phyloP scores from a whole-genome alignment of 2,329 filamentous ascomycete species.

The Monosporascus sp. region DNA sequence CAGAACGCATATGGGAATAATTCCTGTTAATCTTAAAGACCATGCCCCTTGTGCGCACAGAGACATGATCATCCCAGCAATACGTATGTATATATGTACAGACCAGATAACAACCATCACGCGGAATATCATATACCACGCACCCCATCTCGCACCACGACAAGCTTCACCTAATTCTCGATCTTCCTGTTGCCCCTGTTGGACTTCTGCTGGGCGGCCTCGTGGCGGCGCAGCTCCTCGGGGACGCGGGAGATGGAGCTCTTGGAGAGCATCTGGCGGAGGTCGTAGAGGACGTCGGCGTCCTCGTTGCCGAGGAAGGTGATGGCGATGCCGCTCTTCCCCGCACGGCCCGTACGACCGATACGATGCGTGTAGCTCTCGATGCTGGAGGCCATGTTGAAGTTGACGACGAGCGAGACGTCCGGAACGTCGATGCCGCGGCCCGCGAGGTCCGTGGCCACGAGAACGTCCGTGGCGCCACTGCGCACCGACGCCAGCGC shows the following conservation, averaged over 20 bases:
- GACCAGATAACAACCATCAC: constrained; percentile 5
- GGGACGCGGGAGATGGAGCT: constrained; percentile 82
- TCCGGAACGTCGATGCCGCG: constrained; percentile 97
- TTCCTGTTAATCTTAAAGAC: too few species aligned
- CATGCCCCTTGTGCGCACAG: too few species aligned
- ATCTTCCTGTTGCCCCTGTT: constrained; percentile 30
- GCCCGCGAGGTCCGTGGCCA: constrained; percentile 91
- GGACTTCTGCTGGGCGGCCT: constrained; percentile 83
- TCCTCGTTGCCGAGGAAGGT: constrained; percentile 94
- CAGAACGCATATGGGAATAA: too few species aligned
- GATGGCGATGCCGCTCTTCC: constrained; percentile 92
- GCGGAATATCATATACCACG: background rate
- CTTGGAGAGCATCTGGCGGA: constrained; percentile 94
- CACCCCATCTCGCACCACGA: too few species aligned
- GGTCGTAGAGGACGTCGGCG: constrained; percentile 82
- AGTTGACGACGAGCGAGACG: constrained; percentile 91
- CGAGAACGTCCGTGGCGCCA: constrained; percentile 77
- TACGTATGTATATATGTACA: too few species aligned
- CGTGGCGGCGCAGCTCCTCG: constrained; percentile 83
- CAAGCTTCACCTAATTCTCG: constrained; percentile 12
- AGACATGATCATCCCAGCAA: too few species aligned
- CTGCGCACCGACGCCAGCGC: constrained; percentile 79
- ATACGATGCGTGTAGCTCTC: constrained; percentile 96
- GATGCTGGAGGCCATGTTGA: constrained; percentile 94
- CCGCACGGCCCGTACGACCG: constrained; percentile 93